A percentile compares a stretch with the other conserved stretches of the same genome.
Evolutionary conservation across 495 filamentous ascomycete species (phyloP).

Genomic region (Penicillium goetzii): DNA sequence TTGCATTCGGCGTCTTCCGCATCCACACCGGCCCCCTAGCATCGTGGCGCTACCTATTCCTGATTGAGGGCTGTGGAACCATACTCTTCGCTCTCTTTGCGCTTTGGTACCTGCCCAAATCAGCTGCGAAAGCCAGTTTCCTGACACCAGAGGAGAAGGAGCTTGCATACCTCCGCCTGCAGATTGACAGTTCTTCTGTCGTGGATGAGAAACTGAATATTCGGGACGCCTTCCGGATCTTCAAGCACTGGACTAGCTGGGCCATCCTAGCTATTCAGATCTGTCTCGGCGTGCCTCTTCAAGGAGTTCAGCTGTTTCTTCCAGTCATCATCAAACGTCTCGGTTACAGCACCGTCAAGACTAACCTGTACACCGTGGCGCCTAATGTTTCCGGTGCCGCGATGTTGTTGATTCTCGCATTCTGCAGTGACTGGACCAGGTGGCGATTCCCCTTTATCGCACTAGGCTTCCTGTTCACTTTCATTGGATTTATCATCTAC

Average conservation of each 20-base stretch:
- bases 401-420: slow-evolving; percentile 70
- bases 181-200: slow-evolving; percentile 69
- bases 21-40: slow-evolving; percentile 57
- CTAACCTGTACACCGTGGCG: slow-evolving; percentile 78
- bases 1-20: slow-evolving; percentile 78
- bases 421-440: slow-evolving; percentile 64
- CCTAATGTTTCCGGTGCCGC: slow-evolving; percentile 71
- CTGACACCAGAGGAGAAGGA: slow-evolving; percentile 66
- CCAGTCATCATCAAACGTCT: slow-evolving; percentile 72
- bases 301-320: slow-evolving; percentile 71
- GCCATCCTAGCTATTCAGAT: slow-evolving; percentile 70
- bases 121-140: slow-evolving; percentile 65
- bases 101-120: slow-evolving; percentile 71
- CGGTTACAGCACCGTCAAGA: slow-evolving; percentile 66
- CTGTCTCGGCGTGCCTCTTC: slow-evolving; percentile 76
- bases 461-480: slow-evolving; percentile 72
- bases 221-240: slow-evolving; percentile 64
- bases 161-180: slow-evolving; percentile 73
- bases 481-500: slow-evolving; percentile 76
- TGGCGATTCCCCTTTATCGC: slow-evolving; percentile 75
- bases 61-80: slow-evolving; percentile 71
- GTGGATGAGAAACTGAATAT: slow-evolving; percentile 74
- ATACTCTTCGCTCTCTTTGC: slow-evolving; percentile 67
- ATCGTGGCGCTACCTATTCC: slow-evolving; percentile 76
- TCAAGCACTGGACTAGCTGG: slow-evolving; percentile 65